Base-by-base conservation (phyloP, 768 basidiomycete species). In the Leccinum pellstonianum region DNA sequence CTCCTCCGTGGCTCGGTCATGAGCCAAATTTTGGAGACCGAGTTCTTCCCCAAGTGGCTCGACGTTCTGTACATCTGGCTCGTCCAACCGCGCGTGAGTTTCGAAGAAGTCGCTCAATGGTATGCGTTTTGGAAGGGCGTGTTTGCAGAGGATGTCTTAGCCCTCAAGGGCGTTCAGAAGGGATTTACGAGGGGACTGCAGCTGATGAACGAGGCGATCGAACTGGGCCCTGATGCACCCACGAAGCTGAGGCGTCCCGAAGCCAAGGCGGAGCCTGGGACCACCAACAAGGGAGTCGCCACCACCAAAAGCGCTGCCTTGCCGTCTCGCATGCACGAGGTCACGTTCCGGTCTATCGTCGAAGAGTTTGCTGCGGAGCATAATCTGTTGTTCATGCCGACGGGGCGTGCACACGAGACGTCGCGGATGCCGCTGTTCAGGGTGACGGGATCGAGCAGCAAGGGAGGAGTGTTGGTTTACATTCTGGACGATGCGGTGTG, bases 41-140 rank as follows among this genome's bases (percentile, higher is more conserved):
- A 94, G 67, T 96, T 98, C 79, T 98, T 98, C 82, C 92, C 94
- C 4, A 96, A 97, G 71, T 99, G 95, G 95, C 80, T 98, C 60
- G 90, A 94, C 52, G 86, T 91, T 21, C 78, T 99, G 23, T 88
- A 95, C 69, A 75, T 93, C 49, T 98, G 97, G 97, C 87, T 99
- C 43, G 80, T 89, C n/a, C 91, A 93, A 67, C 92, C 93, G 1
- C 83, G 78, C 50, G 90, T 90, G 68, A 95, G 86, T 76, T 90
- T 93, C 66, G 92, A 90, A 65, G 93, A 98, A 73, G 93, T 99
- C 10, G 90, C 90, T 3, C 84, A 90, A 60, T 99, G 97, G 97
- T 97, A 88, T 72, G 82, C 81, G 1, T 91, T 86, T 72, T 98
- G 96, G 96, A 96, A 95, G 73, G 73, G 75, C 2, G 74, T 74